Base-by-base conservation (phyloP, 2,329 filamentous ascomycete genomes). In the Fusarium xylarioides region DNA sequence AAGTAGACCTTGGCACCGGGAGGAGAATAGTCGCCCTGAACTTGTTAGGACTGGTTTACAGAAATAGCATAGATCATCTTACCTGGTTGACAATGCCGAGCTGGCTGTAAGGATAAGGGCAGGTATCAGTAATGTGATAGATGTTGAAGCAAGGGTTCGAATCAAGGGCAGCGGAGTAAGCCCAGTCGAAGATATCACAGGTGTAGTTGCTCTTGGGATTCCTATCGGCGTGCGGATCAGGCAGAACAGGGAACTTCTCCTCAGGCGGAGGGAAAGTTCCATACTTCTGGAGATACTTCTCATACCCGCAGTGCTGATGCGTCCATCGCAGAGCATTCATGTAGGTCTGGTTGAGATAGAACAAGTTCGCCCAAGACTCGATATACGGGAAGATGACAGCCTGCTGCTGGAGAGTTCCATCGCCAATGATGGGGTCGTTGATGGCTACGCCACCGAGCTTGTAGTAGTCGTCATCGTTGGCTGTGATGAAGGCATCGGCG, bases 61-160 rank as follows among this genome's bases (percentile, higher is more conserved):
- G 2, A 4, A 28, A 7, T 6, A 0, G 1, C 9, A 9, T 11
- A 14, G 1, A 3, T 8, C 6, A 3, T n/a, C 30, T 21, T 67
- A 77, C 75, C 50, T 11, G 86, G n/a, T 91, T 90, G 1, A 92
- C 91, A 81, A 92, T 91, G 21, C 90, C 90, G 6, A 95, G 84
- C 0, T 92, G 88, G 65, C 94, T 91, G 86, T 89, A 93, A 4
- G 89, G 83, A 6, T 91, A 73, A 1, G 93, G 93, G 79, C 93
- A 96, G 18, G 90, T 92, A 8, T 89, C 90, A 5, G 89, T 89
- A 19, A 95, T 88, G 56, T 92, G 89, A 82, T 95, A 96, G 16
- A 93, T 84, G 79, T 94, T 90, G 82, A 92, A 97, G 84, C 94
- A 96, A 0, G 93, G 93, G 82, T 96, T 96, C 38, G 89, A 81